A percentile compares a stretch with the other conserved stretches of the same genome.
Evolutionary conservation across 1,139 yeast genomes (phyloP).

Genomic region (Taphrina populina): DNA sequence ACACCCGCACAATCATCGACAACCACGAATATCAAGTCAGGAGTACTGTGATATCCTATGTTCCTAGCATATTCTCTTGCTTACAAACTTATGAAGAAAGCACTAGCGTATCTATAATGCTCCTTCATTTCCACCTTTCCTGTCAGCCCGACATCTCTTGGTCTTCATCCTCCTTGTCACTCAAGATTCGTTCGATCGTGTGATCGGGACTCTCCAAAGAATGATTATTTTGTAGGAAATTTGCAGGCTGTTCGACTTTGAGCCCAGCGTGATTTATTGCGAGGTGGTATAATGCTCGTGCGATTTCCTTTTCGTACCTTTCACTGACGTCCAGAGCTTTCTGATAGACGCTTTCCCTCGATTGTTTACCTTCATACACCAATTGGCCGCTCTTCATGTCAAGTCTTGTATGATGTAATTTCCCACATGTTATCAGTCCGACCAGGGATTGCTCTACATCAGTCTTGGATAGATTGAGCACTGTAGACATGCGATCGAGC

Average conservation of each 20-base stretch:
- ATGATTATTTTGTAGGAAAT: neutral
- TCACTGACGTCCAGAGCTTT: conserved; percentile 6
- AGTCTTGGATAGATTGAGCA: conserved; percentile 34
- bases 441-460: conserved; percentile 36
- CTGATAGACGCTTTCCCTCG: neutral
- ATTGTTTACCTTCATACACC: neutral
- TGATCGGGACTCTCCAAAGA: neutral
- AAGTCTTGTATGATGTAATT: conserved; percentile 26
- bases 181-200: too few species aligned
- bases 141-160: too few species aligned
- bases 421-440: conserved; percentile 33
- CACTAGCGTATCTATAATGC: too few species aligned
- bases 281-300: conserved; percentile 9
- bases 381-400: conserved; percentile 11
- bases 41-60: neutral
- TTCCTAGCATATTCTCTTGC: too few species aligned
- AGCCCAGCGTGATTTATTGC: conserved; percentile 11
- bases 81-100: too few species aligned
- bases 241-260: neutral
- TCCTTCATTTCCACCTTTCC: too few species aligned
- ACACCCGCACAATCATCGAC: neutral
- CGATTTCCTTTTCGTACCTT: conserved; percentile 9
- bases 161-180: too few species aligned
- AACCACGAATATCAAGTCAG: neutral
- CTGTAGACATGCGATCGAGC: conserved; percentile 36